A percentile compares a stretch with the other conserved stretches of the same genome.
Conservation (phyloP, 495 filamentous ascomycete genomes). For the Hypoxylon perforatum region DNA sequence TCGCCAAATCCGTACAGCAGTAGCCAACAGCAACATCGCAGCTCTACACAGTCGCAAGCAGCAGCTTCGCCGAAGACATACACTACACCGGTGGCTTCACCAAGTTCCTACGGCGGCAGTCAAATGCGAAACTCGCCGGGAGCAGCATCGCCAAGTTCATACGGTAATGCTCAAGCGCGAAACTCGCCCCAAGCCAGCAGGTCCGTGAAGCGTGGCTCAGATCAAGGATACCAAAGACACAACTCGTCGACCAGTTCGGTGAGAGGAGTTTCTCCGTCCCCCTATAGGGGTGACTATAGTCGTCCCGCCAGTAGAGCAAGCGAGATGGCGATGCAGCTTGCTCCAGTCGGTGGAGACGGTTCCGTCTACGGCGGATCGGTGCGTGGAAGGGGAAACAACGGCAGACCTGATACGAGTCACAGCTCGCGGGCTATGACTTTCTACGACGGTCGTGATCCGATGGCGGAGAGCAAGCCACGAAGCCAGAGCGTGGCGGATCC, state of each 20-base stretch:
- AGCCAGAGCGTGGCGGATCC: slow-evolving; percentile 85
- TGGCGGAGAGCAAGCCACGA: slow-evolving; percentile 65
- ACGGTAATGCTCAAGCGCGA: slow-evolving; percentile 47
- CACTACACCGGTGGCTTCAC: slow-evolving; percentile 58
- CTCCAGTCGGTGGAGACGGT: slow-evolving; percentile 54
- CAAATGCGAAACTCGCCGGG: slow-evolving; percentile 46
- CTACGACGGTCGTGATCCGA: slow-evolving; percentile 66
- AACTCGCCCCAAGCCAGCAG: slow-evolving; percentile 49
- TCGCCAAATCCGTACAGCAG: slow-evolving; percentile 42
- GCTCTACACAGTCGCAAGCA: slow-evolving; percentile 9
- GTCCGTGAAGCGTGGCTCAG: slow-evolving; percentile 63
- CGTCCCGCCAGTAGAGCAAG: slow-evolving; percentile 71
- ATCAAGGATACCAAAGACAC: slow-evolving; percentile 67
- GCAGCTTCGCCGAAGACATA: slow-evolving; percentile 34
- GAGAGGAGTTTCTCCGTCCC: slow-evolving; percentile 68
- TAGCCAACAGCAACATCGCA: slow-evolving; percentile 28
- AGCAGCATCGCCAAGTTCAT: slow-evolving; percentile 47
- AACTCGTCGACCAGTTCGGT: slow-evolving; percentile 64
- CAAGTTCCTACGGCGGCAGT: slow-evolving; percentile 61
- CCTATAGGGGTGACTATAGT: slow-evolving; percentile 60
- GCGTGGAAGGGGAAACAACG: slow-evolving; percentile 53
- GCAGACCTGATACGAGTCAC: slow-evolving; percentile 50
- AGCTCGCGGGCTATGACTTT: slow-evolving; percentile 64
- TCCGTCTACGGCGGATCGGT: slow-evolving; percentile 59
- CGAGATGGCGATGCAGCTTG: slow-evolving; percentile 86